phyloP scores from a whole-genome alignment of 202 grass and related monocot genomes.

The Setaria viridis region DNA sequence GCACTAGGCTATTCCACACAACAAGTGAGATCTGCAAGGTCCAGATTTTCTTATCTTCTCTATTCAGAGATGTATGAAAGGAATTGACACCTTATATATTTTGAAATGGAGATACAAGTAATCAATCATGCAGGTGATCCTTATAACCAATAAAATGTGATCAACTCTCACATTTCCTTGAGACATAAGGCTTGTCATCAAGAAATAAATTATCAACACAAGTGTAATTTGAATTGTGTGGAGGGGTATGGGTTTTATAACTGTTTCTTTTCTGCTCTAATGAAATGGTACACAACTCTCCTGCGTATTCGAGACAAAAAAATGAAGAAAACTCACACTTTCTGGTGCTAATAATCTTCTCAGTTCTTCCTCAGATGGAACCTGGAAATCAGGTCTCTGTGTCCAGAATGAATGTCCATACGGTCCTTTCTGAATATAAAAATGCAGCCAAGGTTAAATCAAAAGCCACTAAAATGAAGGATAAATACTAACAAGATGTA shows the following conservation, averaged over 20 bases:
- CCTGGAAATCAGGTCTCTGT: slow-evolving; percentile 70
- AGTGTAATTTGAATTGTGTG: slow-evolving; percentile 7
- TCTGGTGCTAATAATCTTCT: slow-evolving; percentile 77
- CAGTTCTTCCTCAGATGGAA: slow-evolving; percentile 91
- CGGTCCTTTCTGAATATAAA: slow-evolving; percentile 59
- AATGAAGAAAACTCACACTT: slow-evolving; percentile 65
- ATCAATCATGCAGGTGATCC: not conserved
- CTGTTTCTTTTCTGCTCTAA: no score
- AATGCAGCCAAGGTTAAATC: slow-evolving; percentile 36
- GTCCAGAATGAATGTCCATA: slow-evolving; percentile 59
- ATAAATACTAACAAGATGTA: slow-evolving; percentile 12
- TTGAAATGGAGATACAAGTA: not conserved
- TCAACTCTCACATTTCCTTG: slow-evolving; percentile 12
- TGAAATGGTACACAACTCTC: no score
- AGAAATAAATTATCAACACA: slow-evolving; percentile 33
- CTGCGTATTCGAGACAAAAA: not conserved
- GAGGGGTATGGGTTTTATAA: no score
- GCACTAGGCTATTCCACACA: not conserved
- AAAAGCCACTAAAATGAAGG: not conserved
- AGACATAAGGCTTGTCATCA: not conserved
- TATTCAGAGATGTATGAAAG: not conserved
- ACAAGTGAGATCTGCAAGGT: not conserved
- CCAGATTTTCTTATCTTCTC: not conserved
- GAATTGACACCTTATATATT: slow-evolving; percentile 7
- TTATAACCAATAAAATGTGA: slow-evolving; percentile 17